Evolutionary conservation across 1,139 yeast genomes (phyloP).

Genomic region (Candida pseudocylindracea): DNA sequence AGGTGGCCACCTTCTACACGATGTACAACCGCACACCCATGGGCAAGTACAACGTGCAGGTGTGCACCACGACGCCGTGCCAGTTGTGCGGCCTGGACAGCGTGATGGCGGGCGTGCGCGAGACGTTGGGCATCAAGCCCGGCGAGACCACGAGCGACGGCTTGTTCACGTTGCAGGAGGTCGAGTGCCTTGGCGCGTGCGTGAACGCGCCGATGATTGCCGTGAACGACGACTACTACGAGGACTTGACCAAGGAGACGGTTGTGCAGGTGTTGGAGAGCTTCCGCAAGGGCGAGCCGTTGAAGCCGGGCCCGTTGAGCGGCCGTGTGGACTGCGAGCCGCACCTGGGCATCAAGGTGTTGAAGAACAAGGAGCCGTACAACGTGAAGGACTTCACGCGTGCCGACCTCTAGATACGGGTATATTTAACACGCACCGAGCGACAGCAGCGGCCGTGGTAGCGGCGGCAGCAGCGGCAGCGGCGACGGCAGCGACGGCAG

Average conservation of each 20-base stretch:
- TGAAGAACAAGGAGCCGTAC: constrained; percentile 36
- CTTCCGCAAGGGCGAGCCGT: constrained; percentile 39
- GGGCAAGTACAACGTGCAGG: constrained; percentile 70
- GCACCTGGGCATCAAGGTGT: constrained; percentile 42
- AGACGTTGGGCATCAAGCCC: constrained; percentile 41
- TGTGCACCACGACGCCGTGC: constrained; percentile 84
- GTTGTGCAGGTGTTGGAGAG: constrained; percentile 39
- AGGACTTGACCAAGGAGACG: constrained; percentile 56
- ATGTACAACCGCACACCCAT: constrained; percentile 80
- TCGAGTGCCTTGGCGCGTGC: constrained; percentile 85
- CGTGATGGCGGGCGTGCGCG: constrained; percentile 47
- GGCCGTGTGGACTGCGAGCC: constrained; percentile 67
- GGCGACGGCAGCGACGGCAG: too few species aligned
- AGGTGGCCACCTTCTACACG: constrained; percentile 83
- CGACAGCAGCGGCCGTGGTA: too few species aligned
- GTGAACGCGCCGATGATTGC: constrained; percentile 84
- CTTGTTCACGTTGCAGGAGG: constrained; percentile 66
- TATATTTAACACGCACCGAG: too few species aligned
- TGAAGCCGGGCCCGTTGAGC: constrained; percentile 44
- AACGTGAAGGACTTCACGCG: constrained; percentile 45
- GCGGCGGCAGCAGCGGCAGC: too few species aligned
- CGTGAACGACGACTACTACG: constrained; percentile 63
- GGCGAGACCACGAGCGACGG: constrained; percentile 68
- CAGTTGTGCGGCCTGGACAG: constrained; percentile 70
- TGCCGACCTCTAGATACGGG: constrained; percentile 15